Evolutionary conservation across 139 green algal genomes (phyloP), one percentile per base, ranked within the genome.

Genomic region (Coelastrella sp.): DNA sequence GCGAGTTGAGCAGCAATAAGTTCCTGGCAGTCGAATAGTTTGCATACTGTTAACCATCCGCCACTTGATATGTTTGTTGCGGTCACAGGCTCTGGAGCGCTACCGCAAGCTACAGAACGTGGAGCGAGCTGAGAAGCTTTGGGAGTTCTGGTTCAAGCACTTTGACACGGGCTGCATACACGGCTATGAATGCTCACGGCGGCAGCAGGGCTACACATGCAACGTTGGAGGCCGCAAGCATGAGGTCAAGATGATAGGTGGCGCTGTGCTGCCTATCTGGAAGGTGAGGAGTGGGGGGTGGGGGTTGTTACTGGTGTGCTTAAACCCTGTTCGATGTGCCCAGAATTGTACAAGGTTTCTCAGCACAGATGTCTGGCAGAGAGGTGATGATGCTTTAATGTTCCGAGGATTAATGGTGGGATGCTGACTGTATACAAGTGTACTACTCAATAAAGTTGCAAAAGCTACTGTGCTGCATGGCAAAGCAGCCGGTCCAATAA

Each of bases 221-320:
- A 47, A 5, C 17, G 61, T 23, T 56, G 87, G 87, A 4, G 66
- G 71, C 8, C 56, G 76, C 32, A 73, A 87, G n/a, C n/a, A 87
- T 6, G 64, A 86, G 64, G 20, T 85, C 54, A 59, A 82, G 23
- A 65, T 91, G 54, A 91, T 91, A n/a, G 75, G 76, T 7, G 87
- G 87, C 7, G 87, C 87, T 64, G 77, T 91, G 87, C 87, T 91
- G 78, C 87, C 87, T 1, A 71, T 91, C 10, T 91, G 66, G 76
- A 91, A 91, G 77, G 87, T 91, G 87, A 11, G 74, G 74, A 7
- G 74, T 4, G 16, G 61, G 11, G 61, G 11, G n/a, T n/a, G n/a
- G n/a, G n/a, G n/a, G n/a, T n/a, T n/a, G n/a, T n/a, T n/a, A n/a
- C n/a, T n/a, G n/a, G n/a, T n/a, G n/a, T n/a, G n/a, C n/a, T n/a